Conservation (phyloP, 2,329 filamentous ascomycete genomes). For the Torrubiella hemipterigena region DNA sequence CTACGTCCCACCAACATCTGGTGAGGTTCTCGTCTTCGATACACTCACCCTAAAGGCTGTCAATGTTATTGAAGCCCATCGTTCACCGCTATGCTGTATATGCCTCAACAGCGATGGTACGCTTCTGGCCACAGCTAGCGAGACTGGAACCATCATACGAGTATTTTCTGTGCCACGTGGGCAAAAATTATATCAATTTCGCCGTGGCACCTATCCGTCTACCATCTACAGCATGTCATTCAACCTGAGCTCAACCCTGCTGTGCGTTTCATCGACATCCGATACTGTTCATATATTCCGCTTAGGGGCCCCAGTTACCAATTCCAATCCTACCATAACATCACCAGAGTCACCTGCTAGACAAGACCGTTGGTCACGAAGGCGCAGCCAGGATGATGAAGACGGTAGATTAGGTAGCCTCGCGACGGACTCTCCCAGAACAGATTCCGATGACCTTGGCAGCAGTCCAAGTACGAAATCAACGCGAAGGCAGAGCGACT, state of each 20-base stretch:
- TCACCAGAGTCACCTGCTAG: slow-evolving; percentile 27
- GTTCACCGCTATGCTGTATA: slow-evolving; percentile 80
- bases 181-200: slow-evolving; percentile 91
- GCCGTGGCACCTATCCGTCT: slow-evolving; percentile 87
- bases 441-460: slow-evolving; percentile 30
- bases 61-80: slow-evolving; percentile 91
- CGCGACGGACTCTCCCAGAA: slow-evolving; percentile 39
- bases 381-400: slow-evolving; percentile 36
- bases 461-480: slow-evolving; percentile 13
- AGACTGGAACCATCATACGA: slow-evolving; percentile 94
- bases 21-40: slow-evolving; percentile 89
- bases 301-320: slow-evolving; percentile 40
- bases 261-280: slow-evolving; percentile 91
- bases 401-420: slow-evolving; percentile 29
- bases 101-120: slow-evolving; percentile 89
- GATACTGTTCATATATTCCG: slow-evolving; percentile 97
- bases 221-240: slow-evolving; percentile 99
- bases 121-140: slow-evolving; percentile 83
- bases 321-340: slow-evolving; percentile 23
- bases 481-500: slow-evolving; percentile 51
- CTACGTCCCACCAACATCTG: slow-evolving; percentile 73
- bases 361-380: slow-evolving; percentile 40
- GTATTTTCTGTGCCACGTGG: slow-evolving; percentile 88
- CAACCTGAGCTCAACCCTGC: slow-evolving; percentile 81
- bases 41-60: slow-evolving; percentile 80